These are phyloP conservation scores for Candida insectalens DNA, from an alignment of 805 yeast genomes.

Conservation along the genomic window DNA sequence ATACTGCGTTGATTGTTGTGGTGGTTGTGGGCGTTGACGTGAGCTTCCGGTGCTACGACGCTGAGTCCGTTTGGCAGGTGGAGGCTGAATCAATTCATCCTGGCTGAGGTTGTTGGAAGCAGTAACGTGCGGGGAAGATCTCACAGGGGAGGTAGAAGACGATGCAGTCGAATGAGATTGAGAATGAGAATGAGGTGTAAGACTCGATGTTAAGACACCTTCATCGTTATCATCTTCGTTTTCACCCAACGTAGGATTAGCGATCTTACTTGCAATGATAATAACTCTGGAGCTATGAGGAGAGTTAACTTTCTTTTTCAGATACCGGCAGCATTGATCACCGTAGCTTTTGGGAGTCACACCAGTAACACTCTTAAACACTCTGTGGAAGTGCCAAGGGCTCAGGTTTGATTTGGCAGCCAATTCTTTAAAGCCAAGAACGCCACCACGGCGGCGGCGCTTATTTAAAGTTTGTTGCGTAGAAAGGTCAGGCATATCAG, in stretches of 20 bases:
- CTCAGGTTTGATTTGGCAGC: constrained; percentile 76
- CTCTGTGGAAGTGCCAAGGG: constrained; percentile 93
- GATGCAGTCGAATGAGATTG: neutral
- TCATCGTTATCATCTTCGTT: constrained; percentile 5
- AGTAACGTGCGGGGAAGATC: too few species aligned
- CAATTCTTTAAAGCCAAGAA: constrained; percentile 74
- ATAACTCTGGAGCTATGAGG: constrained; percentile 10
- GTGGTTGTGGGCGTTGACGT: neutral
- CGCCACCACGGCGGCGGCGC: constrained; percentile 66
- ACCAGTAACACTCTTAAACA: constrained; percentile 78
- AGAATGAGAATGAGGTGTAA: neutral
- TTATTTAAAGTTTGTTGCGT: constrained; percentile 20
- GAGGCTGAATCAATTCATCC: neutral
- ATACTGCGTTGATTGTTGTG: neutral
- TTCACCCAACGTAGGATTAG: constrained; percentile 22
- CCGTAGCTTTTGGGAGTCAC: constrained; percentile 86
- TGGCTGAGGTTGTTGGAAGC: neutral
- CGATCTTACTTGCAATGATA: constrained; percentile 22
- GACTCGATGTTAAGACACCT: neutral
- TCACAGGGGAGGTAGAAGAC: too few species aligned
- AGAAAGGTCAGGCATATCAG: constrained; percentile 1
- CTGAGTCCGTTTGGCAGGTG: neutral
- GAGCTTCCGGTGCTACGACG: neutral
- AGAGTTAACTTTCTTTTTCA: constrained; percentile 25
- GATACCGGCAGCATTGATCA: constrained; percentile 63